A percentile compares a stretch with the other conserved stretches of the same genome.
phyloP scores from a whole-genome alignment of 2,329 filamentous ascomycete genomes.

The Phaeosphaeriaceae sp. region DNA sequence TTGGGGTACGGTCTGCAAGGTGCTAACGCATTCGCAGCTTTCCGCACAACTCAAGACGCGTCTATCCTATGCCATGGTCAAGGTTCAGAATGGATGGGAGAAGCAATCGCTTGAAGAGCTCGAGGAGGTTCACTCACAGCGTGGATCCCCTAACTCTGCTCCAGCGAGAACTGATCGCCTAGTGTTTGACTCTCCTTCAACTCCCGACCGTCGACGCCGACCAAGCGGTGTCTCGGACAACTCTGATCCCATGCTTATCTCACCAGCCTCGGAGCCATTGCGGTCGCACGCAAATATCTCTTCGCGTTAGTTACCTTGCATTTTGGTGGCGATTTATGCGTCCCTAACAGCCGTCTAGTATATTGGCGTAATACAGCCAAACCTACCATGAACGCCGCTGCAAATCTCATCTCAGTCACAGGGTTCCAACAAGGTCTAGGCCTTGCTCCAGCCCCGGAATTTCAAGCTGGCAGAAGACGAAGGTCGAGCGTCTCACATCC shows the following conservation, averaged over 20 bases:
- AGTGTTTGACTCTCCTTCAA: conserved; percentile 40
- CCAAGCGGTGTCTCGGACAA: conserved; percentile 46
- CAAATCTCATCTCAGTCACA: conserved; percentile 37
- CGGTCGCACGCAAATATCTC: conserved; percentile 31
- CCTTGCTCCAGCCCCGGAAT: conserved; percentile 43
- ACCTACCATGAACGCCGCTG: conserved; percentile 34
- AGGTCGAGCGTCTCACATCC: conserved; percentile 42
- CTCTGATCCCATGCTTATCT: conserved; percentile 44
- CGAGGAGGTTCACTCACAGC: conserved; percentile 75
- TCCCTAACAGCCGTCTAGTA: conserved; percentile 20
- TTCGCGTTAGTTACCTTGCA: conserved; percentile 23
- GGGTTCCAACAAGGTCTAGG: conserved; percentile 27
- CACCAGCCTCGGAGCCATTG: conserved; percentile 37
- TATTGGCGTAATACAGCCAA: conserved; percentile 37
- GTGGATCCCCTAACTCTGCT: conserved; percentile 66
- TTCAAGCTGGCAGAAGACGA: conserved; percentile 42
- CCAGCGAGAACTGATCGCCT: conserved; percentile 52
- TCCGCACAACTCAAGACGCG: conserved; percentile 82
- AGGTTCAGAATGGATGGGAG: conserved; percentile 88
- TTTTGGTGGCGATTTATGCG: neutral
- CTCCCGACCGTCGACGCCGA: conserved; percentile 34
- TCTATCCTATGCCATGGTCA: conserved; percentile 91
- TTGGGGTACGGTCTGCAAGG: conserved; percentile 11
- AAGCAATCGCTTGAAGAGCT: conserved; percentile 77
- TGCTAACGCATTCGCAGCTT: conserved; percentile 59